A percentile compares a stretch with the other conserved stretches of the same genome.
phyloP scores from a whole-genome alignment of 164 flowering plant species.

The Piper longum region DNA sequence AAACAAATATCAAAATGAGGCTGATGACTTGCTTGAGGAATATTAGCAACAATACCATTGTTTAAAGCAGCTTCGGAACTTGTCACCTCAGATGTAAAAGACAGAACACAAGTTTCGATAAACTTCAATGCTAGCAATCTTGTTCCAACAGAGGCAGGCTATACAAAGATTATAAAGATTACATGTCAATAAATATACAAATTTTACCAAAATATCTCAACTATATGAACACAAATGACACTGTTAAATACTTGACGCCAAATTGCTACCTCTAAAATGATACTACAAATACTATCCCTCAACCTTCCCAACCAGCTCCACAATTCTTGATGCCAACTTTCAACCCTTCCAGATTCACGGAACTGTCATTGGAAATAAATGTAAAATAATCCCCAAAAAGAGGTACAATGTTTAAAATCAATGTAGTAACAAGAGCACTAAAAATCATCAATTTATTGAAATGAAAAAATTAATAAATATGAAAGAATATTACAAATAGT shows the following conservation, averaged over 20 bases:
- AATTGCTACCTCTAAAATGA: slow-evolving; percentile 50
- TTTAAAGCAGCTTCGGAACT: slow-evolving; percentile 24
- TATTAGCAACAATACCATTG: slow-evolving; percentile 39
- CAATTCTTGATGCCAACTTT: slow-evolving; percentile 71
- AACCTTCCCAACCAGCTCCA: slow-evolving; percentile 79
- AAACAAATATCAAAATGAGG: not conserved
- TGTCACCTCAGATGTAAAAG: slow-evolving; percentile 46
- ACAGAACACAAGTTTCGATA: slow-evolving; percentile 56
- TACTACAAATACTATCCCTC: slow-evolving; percentile 48
- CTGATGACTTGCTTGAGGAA: not conserved
- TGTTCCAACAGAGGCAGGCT: slow-evolving; percentile 57
- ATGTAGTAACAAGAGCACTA: not conserved
- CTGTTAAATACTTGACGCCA: not conserved
- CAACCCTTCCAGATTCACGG: slow-evolving; percentile 54
- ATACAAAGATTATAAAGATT: slow-evolving; percentile 10
- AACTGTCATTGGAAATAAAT: slow-evolving; percentile 27
- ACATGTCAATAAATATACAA: not conserved
- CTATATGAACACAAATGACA: not conserved
- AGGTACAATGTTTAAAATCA: not conserved
- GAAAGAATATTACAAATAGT: not conserved
- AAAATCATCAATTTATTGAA: not conserved
- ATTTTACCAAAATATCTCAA: not conserved
- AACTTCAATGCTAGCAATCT: slow-evolving; percentile 81
- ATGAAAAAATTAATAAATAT: not conserved
- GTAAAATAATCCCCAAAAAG: not conserved